Percentiles rank a stretch among this genome's conserved stretches.
Conservation (phyloP, 176 grass and related monocot species). For the Metroxylon sagu region DNA sequence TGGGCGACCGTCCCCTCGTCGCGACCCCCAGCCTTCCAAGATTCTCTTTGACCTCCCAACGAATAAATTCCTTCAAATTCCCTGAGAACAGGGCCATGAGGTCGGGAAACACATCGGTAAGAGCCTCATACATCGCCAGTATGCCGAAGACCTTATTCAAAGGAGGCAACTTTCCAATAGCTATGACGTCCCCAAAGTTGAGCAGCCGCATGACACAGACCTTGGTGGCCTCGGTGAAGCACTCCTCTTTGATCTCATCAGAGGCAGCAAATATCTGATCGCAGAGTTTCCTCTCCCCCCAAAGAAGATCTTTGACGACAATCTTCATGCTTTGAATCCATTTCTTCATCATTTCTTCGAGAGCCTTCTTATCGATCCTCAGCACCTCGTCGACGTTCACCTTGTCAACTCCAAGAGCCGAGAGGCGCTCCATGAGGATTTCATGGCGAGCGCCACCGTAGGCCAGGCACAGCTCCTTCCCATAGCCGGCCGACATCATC, state of each 20-base stretch:
- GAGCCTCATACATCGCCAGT: constrained; percentile 79
- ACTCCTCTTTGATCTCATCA: constrained; percentile 49
- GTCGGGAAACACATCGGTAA: constrained; percentile 53
- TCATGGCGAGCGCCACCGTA: background rate
- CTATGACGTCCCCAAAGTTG: constrained; percentile 85
- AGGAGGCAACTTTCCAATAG: constrained; percentile 60
- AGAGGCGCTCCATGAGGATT: background rate
- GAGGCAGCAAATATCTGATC: constrained; percentile 30
- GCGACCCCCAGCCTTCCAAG: constrained; percentile 56
- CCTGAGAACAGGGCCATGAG: constrained; percentile 56
- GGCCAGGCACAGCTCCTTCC: background rate
- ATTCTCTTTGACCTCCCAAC: constrained; percentile 51
- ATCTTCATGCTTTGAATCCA: constrained; percentile 4
- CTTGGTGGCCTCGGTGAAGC: constrained; percentile 74
- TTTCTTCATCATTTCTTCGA: constrained; percentile 8
- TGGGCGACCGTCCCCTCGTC: constrained; percentile 47
- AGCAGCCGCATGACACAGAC: constrained; percentile 70
- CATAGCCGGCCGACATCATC: constrained; percentile 1
- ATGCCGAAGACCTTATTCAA: constrained; percentile 79
- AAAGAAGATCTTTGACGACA: background rate
- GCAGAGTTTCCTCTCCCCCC: background rate
- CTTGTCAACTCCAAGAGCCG: background rate
- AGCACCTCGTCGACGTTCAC: constrained; percentile 9
- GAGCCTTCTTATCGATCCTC: background rate
- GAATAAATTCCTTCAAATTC: constrained; percentile 46